Conservation (phyloP, 176 grass and related monocot species). For the Aechmea fasciata region DNA sequence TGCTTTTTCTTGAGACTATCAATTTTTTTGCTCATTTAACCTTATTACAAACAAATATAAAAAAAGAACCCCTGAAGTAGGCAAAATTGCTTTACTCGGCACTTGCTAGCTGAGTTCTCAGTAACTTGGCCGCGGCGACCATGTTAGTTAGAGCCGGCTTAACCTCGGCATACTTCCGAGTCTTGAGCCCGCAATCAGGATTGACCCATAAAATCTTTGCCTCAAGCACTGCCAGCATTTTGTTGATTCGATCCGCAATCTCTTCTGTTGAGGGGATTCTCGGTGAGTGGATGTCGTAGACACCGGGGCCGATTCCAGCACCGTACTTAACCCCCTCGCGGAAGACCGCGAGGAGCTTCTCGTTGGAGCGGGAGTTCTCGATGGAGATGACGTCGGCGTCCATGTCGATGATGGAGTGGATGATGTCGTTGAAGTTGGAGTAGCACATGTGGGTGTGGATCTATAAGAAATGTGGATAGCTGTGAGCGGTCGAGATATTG, state of each 20-base stretch:
- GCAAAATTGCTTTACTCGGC: conserved; percentile 30
- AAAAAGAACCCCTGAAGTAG: not conserved
- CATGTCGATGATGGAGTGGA: conserved; percentile 95
- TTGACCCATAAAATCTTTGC: conserved; percentile 90
- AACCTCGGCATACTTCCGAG: conserved; percentile 84
- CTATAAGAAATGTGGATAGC: conserved; percentile 24
- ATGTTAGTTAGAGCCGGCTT: conserved; percentile 80
- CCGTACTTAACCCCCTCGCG: conserved; percentile 80
- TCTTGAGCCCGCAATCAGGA: conserved; percentile 94
- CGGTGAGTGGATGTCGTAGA: conserved; percentile 95
- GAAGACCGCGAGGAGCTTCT: conserved; percentile 89
- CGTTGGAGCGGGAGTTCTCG: conserved; percentile 81
- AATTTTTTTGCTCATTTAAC: too few relatives aligned
- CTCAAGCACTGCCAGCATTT: conserved; percentile 87
- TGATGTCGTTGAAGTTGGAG: conserved; percentile 98
- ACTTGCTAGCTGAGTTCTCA: conserved; percentile 69
- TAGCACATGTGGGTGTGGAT: conserved; percentile 99
- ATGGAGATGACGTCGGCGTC: conserved; percentile 94
- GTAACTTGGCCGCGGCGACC: conserved; percentile 67
- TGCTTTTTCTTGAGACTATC: too few relatives aligned
- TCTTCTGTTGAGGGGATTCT: conserved; percentile 84
- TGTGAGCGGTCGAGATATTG: not conserved
- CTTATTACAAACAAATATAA: not conserved
- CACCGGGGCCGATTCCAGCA: conserved; percentile 84
- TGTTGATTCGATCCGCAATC: conserved; percentile 73